phyloP scores from a whole-genome alignment of 2,329 filamentous ascomycete species.

The Fusarium sp. region DNA sequence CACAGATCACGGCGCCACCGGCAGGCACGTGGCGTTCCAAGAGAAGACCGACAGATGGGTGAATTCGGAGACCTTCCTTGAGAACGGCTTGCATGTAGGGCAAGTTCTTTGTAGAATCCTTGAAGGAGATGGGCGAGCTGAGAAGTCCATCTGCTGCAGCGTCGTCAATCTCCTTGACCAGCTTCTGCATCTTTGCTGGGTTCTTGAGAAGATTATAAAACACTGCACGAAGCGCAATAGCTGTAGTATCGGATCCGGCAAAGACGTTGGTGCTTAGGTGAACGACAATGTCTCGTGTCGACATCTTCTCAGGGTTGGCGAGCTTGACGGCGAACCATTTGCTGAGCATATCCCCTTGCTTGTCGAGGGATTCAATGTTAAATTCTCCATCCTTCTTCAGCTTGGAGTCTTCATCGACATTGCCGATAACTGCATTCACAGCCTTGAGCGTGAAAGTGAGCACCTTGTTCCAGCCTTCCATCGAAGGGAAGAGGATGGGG shows the following conservation, averaged over 20 bases:
- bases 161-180: neutral
- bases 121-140: neutral
- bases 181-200: neutral
- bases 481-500: neutral
- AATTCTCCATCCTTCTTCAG: neutral
- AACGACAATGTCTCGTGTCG: neutral
- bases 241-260: neutral
- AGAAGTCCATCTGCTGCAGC: neutral
- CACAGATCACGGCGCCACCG: neutral
- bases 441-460: neutral
- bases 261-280: neutral
- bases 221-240: neutral
- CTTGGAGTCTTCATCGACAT: neutral
- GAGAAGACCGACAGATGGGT: neutral
- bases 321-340: neutral
- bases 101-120: neutral
- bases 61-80: neutral
- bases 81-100: neutral
- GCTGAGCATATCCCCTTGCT: neutral
- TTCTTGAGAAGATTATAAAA: neutral
- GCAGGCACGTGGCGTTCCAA: neutral
- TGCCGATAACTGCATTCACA: neutral
- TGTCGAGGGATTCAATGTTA: neutral
- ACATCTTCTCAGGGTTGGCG: neutral
- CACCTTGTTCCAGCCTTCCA: constrained; percentile 1